These are phyloP conservation scores for Datura wrightii DNA, from an alignment of 257 asterid species.

Conservation along the genomic window DNA sequence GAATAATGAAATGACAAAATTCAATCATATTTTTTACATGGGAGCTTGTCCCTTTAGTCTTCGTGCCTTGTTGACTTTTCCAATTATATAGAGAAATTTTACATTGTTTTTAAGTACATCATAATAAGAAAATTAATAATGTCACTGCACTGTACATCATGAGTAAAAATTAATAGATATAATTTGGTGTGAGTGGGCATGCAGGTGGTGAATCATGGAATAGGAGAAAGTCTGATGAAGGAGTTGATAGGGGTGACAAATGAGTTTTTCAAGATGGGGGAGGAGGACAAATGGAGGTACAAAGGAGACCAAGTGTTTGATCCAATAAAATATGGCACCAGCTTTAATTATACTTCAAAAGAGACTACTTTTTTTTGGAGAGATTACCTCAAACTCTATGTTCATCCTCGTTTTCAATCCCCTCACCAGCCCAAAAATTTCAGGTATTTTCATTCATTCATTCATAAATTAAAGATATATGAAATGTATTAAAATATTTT, in stretches of 20 bases:
- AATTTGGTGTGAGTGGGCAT: too few species aligned
- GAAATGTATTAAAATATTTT: too few species aligned
- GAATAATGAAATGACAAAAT: not conserved
- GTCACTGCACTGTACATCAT: too few species aligned
- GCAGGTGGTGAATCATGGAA: constrained; percentile 79
- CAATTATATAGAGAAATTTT: too few species aligned
- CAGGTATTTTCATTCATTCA: constrained; percentile 46
- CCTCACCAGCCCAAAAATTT: constrained; percentile 63
- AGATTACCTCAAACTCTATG: constrained; percentile 72
- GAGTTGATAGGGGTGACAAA: constrained; percentile 47
- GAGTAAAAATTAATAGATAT: too few species aligned
- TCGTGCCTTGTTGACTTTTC: not conserved
- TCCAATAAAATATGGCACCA: constrained; percentile 81
- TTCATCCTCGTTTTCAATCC: constrained; percentile 66
- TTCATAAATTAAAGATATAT: too few species aligned
- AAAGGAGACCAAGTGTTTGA: constrained; percentile 56
- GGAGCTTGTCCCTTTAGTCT: not conserved
- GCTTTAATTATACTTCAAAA: constrained; percentile 58
- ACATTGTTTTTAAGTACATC: too few species aligned
- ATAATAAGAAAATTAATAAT: too few species aligned
- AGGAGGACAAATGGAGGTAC: constrained; percentile 66
- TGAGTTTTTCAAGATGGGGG: constrained; percentile 65
- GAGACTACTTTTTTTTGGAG: constrained; percentile 68
- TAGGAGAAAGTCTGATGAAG: constrained; percentile 53
- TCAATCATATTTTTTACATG: too few species aligned